These are phyloP conservation scores for Arbutus unedo DNA, from an alignment of 148 eudicot genomes.

Conservation along the genomic window DNA sequence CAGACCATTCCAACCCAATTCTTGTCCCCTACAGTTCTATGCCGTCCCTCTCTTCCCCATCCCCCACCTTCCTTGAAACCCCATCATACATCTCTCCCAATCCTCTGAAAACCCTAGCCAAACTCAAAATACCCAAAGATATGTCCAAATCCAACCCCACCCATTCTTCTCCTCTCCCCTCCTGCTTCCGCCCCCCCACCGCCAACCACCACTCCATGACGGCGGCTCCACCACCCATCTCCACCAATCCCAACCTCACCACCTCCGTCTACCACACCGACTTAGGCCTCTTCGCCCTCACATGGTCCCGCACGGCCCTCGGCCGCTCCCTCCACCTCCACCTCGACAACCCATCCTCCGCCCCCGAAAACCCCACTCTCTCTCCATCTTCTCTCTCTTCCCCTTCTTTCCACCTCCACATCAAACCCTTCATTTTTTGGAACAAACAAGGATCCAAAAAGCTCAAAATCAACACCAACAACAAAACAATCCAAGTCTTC, in stretches of 20 bases:
- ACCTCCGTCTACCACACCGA: slow-evolving; percentile 64
- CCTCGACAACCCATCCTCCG: slow-evolving; percentile 22
- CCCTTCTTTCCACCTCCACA: slow-evolving; percentile 49
- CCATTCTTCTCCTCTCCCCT: slow-evolving; percentile 35
- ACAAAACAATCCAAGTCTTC: slow-evolving; percentile 20
- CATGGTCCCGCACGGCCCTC: slow-evolving; percentile 55
- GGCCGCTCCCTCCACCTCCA: slow-evolving; percentile 46
- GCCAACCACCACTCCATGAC: slow-evolving; percentile 14
- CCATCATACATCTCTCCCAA: slow-evolving; percentile 5
- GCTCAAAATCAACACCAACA: slow-evolving; percentile 14
- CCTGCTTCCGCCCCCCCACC: slow-evolving; percentile 43
- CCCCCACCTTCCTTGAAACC: not conserved
- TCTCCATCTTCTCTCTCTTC: slow-evolving; percentile 22
- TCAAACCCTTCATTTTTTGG: slow-evolving; percentile 59
- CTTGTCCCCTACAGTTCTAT: slow-evolving; percentile 2
- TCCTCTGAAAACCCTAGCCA: slow-evolving; percentile 1
- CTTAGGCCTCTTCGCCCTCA: slow-evolving; percentile 51
- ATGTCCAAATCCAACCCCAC: slow-evolving; percentile 1
- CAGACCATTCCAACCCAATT: not conserved
- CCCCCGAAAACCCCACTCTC: slow-evolving; percentile 11
- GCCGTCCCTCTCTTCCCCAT: slow-evolving; percentile 7
- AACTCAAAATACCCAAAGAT: not conserved
- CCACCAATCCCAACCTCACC: slow-evolving; percentile 47
- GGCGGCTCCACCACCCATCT: slow-evolving; percentile 21
- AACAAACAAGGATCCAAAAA: slow-evolving; percentile 43